Base-by-base conservation (phyloP, 2,329 filamentous ascomycete species). In the Colletotrichum limetticola region DNA sequence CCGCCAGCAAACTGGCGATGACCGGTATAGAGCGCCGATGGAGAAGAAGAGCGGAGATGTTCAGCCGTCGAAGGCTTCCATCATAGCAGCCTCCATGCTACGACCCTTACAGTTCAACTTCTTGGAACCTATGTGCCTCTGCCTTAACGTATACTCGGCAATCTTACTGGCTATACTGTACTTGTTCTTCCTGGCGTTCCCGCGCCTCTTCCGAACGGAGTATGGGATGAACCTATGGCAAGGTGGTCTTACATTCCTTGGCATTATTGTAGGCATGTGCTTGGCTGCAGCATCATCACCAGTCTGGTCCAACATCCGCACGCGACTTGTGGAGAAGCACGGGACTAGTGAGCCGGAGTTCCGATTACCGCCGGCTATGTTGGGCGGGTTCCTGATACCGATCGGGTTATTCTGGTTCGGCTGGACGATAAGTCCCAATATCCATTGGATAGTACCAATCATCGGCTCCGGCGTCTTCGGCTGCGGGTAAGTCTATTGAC, bases 171-270 rank as follows among this genome's bases (percentile, higher is more conserved):
- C 95, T 4, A 93, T 97, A 52, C 84, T 98, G 2, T 98, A 98
- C 79, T 89, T 97, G 32, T 97, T 97, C 85, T 97, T 97, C 79
- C 95, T 94, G n/a, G 95, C 95, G 0, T 97, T 97, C 78, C 90
- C 92, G 2, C 85, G 97, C 52, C 91, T 97, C 12, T 98, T 98
- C 78, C 81, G 86, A 24, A 89, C 87, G 49, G 91, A 93, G 57
- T 93, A 97, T 80, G 91, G 89, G 26, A 95, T 97, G 84, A 91
- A 90, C 65, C 84, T 95, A 11, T 96, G 93, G 86, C 93, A 97
- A 82, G 86, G 90, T 8, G 95, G 95, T 16, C 83, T 96, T 70
- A 88, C 91, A 12, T 98, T 98, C 81, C 78, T 96, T 56, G 93
- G 91, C 9, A 87, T 94, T 71, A 86, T 93, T 56, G 83, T 91